These are phyloP conservation scores for Monilinia polystroma DNA, from an alignment of 2,329 filamentous ascomycete genomes.

Conservation along the genomic window DNA sequence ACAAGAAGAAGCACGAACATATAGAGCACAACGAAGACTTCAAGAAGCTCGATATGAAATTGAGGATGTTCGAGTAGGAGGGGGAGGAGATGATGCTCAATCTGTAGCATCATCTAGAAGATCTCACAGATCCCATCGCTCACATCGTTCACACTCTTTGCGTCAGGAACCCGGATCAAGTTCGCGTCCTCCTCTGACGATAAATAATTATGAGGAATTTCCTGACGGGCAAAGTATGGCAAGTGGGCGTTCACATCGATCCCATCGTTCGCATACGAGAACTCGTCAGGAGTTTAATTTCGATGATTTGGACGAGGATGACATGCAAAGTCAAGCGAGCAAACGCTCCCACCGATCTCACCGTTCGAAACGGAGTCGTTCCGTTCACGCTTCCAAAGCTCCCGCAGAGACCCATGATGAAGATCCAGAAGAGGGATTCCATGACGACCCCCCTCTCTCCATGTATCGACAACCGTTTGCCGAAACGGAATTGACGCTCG, in stretches of 20 bases:
- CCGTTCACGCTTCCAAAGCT: constrained; percentile 19
- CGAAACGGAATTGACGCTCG: constrained; percentile 24
- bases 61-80: constrained; percentile 27
- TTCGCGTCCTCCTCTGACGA: constrained; percentile 24
- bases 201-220: constrained; percentile 17
- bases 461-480: constrained; percentile 32
- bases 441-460: constrained; percentile 4
- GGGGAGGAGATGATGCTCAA: constrained; percentile 12
- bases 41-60: constrained; percentile 46
- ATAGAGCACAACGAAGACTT: constrained; percentile 47
- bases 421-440: constrained; percentile 12
- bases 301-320: constrained; percentile 15
- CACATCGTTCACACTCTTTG: constrained; percentile 30
- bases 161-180: constrained; percentile 14
- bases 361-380: constrained; percentile 21
- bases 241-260: constrained; percentile 25
- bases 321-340: constrained; percentile 19
- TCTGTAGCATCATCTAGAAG: constrained; percentile 19
- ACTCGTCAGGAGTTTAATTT: constrained; percentile 13
- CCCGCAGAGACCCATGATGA: constrained; percentile 27
- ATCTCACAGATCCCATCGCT: constrained; percentile 32
- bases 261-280: constrained; percentile 18
- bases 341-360: constrained; percentile 26
- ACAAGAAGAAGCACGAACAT: constrained; percentile 57
- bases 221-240: constrained; percentile 16